phyloP scores from a whole-genome alignment of 257 asterid species.

The Solanum paucissectum region DNA sequence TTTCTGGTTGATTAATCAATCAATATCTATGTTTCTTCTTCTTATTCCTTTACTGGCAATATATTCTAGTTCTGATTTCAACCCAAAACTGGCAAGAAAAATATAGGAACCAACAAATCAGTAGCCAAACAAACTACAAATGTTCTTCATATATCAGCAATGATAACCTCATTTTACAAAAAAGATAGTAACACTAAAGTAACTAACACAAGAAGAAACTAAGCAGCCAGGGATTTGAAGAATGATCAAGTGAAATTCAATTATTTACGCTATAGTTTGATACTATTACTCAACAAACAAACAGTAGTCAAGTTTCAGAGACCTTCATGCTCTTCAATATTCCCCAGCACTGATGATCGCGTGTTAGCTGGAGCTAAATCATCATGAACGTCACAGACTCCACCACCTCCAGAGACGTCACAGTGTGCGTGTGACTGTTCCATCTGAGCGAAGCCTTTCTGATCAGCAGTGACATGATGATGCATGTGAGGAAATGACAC shows the following conservation, averaged over 20 bases:
- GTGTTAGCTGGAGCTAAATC: constrained; percentile 40
- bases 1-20: neutral
- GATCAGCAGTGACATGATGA: constrained; percentile 13
- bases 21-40: neutral
- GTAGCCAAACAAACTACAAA: neutral
- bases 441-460: constrained; percentile 13
- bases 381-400: constrained; percentile 28
- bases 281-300: neutral
- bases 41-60: neutral
- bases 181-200: neutral
- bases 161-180: neutral
- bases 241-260: neutral
- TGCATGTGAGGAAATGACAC: constrained; percentile 54
- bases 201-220: neutral
- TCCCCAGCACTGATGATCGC: constrained; percentile 17
- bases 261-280: neutral
- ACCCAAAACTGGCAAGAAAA: neutral
- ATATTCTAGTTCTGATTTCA: neutral
- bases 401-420: constrained; percentile 30
- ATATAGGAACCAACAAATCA: neutral
- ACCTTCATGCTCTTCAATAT: constrained; percentile 23
- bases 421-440: constrained; percentile 21
- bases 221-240: neutral
- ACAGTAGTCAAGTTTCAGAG: constrained; percentile 9
- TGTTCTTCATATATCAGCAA: neutral